A percentile compares a stretch with the other conserved stretches of the same genome.
Evolutionary conservation across 2,329 filamentous ascomycete genomes (phyloP).

Genomic region (Grosmannia clavigera): DNA sequence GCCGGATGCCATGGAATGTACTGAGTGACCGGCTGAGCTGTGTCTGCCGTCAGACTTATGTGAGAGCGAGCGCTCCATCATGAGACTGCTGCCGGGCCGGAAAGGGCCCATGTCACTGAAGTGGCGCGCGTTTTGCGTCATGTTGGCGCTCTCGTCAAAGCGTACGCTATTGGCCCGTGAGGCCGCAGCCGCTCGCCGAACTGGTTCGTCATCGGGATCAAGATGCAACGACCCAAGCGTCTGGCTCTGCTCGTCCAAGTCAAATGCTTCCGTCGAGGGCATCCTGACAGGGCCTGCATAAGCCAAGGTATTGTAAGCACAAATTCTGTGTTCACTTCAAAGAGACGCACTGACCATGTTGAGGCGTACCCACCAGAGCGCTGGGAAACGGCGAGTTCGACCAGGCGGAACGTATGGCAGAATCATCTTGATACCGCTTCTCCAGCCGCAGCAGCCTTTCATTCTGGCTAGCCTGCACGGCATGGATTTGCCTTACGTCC

Average conservation of each 20-base stretch:
- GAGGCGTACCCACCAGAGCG: constrained; percentile 67
- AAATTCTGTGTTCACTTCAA: not conserved
- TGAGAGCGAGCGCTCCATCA: constrained; percentile 84
- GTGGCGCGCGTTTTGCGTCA: constrained; percentile 68
- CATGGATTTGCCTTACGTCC: constrained; percentile 57
- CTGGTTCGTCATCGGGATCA: constrained; percentile 76
- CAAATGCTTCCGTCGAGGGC: constrained; percentile 73
- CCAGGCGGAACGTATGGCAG: constrained; percentile 75
- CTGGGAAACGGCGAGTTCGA: constrained; percentile 82
- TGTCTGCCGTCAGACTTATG: constrained; percentile 94
- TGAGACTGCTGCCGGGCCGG: constrained; percentile 67
- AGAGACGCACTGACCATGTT: constrained; percentile 52
- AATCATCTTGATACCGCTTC: constrained; percentile 55
- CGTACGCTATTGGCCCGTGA: constrained; percentile 94
- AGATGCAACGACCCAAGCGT: constrained; percentile 72
- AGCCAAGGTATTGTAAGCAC: not conserved
- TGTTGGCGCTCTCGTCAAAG: constrained; percentile 87
- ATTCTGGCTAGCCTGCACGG: constrained; percentile 48
- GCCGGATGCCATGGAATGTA: constrained; percentile 61
- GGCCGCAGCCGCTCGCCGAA: constrained; percentile 63
- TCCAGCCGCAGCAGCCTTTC: constrained; percentile 51
- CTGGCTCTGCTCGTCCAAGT: constrained; percentile 78
- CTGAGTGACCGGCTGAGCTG: constrained; percentile 70
- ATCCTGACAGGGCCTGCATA: constrained; percentile 62
- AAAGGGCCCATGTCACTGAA: constrained; percentile 71